Evolutionary conservation across 805 yeast species (phyloP).

Genomic region (Suhomyces xylopsoci): DNA sequence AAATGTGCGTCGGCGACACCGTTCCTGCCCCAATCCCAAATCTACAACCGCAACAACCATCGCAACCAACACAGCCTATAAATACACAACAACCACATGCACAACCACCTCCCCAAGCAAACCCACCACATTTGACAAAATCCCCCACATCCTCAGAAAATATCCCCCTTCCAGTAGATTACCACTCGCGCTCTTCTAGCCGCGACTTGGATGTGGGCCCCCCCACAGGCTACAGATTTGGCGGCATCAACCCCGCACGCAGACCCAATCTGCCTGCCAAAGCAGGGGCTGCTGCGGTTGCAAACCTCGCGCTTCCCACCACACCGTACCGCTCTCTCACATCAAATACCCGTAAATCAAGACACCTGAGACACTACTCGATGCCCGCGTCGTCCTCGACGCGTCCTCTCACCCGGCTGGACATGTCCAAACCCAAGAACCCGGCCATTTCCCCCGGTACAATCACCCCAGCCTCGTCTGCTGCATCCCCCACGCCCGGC

Average conservation of each 20-base stretch:
- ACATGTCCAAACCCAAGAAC: not conserved
- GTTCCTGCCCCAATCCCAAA: slow-evolving; percentile 8
- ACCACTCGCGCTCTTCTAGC: slow-evolving; percentile 2
- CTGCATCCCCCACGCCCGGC: slow-evolving; percentile 18
- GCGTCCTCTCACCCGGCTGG: not conserved
- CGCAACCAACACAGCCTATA: too few relatives aligned
- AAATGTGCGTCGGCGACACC: slow-evolving; percentile 45
- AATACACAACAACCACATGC: too few relatives aligned
- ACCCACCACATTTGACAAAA: too few relatives aligned
- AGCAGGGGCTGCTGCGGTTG: slow-evolving; percentile 71
- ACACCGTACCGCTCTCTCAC: slow-evolving; percentile 27
- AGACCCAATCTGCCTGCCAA: slow-evolving; percentile 66
- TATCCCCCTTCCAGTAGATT: not conserved
- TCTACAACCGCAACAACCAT: not conserved
- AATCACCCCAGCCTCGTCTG: not conserved
- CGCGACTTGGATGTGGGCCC: slow-evolving; percentile 16
- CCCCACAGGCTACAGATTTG: slow-evolving; percentile 36
- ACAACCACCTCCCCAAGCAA: not conserved
- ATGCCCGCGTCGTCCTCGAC: slow-evolving; percentile 32
- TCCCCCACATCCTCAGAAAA: not conserved
- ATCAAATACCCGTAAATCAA: slow-evolving; percentile 9
- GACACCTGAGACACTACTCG: slow-evolving; percentile 42
- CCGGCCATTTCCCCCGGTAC: not conserved
- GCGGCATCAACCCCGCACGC: slow-evolving; percentile 20
- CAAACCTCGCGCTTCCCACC: slow-evolving; percentile 39